phyloP scores from a whole-genome alignment of 2,329 filamentous ascomycete species.

The Xenoacremonium recifei region DNA sequence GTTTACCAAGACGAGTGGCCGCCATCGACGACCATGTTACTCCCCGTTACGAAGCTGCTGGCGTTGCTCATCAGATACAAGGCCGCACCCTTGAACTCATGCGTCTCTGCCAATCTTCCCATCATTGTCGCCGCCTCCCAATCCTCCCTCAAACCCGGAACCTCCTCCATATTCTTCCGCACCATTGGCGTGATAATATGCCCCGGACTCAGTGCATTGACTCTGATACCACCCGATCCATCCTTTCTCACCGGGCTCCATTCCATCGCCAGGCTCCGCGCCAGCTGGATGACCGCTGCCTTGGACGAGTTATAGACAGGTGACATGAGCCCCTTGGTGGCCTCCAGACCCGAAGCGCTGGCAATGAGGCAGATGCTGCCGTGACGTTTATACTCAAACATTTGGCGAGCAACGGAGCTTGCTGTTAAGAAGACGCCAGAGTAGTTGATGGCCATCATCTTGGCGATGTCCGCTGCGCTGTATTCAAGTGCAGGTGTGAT shows the following conservation, averaged over 20 bases:
- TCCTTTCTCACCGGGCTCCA: conserved; percentile 49
- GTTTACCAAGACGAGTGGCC: conserved; percentile 41
- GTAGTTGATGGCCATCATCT: conserved; percentile 69
- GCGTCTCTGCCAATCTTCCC: conserved; percentile 54
- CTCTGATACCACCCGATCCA: conserved; percentile 55
- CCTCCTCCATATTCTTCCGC: conserved; percentile 65
- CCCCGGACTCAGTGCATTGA: conserved; percentile 69
- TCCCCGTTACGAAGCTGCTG: conserved; percentile 63
- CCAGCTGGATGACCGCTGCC: conserved; percentile 62
- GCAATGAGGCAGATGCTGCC: conserved; percentile 58
- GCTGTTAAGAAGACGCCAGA: conserved; percentile 45
- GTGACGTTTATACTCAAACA: conserved; percentile 48
- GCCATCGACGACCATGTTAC: conserved; percentile 54
- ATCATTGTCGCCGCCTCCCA: conserved; percentile 78
- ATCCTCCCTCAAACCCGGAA: conserved; percentile 55
- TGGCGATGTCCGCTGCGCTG: conserved; percentile 51
- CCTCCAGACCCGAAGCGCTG: conserved; percentile 54
- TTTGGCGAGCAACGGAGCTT: conserved; percentile 52
- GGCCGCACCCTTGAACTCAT: conserved; percentile 60
- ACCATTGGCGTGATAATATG: conserved; percentile 74
- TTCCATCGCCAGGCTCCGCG: conserved; percentile 60
- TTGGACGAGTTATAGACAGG: conserved; percentile 68
- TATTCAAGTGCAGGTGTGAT: conserved; percentile 68
- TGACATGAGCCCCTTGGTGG: conserved; percentile 60
- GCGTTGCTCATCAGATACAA: conserved; percentile 62